These are phyloP conservation scores for Pholiota microspora DNA, from an alignment of 768 basidiomycete species.

Conservation along the genomic window DNA sequence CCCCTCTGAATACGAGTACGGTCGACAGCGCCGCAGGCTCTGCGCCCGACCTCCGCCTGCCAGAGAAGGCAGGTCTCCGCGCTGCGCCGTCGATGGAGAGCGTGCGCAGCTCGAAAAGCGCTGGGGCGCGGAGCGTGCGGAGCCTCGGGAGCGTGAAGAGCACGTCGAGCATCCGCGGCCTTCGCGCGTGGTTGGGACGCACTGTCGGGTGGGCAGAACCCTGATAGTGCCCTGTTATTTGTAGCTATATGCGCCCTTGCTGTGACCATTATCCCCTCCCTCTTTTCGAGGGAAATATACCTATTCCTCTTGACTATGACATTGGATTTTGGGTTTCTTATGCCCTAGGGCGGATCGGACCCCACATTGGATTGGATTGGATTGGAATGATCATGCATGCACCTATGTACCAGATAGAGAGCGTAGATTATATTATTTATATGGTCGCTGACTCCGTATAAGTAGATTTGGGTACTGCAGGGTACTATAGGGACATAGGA, in stretches of 20 bases:
- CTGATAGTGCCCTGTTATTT: neutral
- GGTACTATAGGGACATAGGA: slow-evolving; percentile 2
- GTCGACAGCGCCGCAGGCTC: slow-evolving; percentile 9
- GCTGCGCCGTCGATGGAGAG: slow-evolving; percentile 45
- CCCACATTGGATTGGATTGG: neutral
- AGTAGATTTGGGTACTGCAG: neutral
- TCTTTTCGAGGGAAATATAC: slow-evolving; percentile 1
- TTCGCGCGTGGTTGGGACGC: slow-evolving; percentile 40
- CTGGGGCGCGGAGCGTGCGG: slow-evolving; percentile 39
- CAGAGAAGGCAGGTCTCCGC: slow-evolving; percentile 23
- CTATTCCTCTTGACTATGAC: neutral
- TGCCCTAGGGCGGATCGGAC: neutral
- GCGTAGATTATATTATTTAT: slow-evolving; percentile 10
- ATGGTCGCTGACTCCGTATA: neutral
- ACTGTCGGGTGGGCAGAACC: slow-evolving; percentile 21
- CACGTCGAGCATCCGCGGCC: slow-evolving; percentile 34
- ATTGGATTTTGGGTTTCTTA: slow-evolving; percentile 6
- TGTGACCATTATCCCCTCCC: neutral
- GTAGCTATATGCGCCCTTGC: neutral
- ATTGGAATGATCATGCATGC: too few relatives aligned
- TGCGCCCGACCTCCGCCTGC: slow-evolving; percentile 10
- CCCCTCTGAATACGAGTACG: neutral
- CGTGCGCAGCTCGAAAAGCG: slow-evolving; percentile 39
- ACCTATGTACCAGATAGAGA: neutral
- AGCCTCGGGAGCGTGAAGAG: slow-evolving; percentile 44